phyloP scores from a whole-genome alignment of 2,329 filamentous ascomycete genomes.

The Cercospora zeae-maydis region DNA sequence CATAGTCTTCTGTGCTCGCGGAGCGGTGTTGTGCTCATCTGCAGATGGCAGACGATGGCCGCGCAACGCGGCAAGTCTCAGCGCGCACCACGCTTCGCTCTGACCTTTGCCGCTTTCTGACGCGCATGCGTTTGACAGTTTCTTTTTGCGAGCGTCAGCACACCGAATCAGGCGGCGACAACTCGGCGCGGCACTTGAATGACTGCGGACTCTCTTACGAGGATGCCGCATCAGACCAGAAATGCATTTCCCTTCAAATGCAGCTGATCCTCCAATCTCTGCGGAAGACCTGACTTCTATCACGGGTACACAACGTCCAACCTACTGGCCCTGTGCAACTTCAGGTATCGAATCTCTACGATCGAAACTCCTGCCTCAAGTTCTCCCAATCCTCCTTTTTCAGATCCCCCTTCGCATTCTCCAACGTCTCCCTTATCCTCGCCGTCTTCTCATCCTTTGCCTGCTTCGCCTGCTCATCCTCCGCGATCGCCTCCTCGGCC shows the following conservation, averaged over 20 bases:
- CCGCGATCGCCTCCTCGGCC: conserved; percentile 14
- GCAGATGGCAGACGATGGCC: not conserved
- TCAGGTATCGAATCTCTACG: not conserved
- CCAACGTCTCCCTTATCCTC: not conserved
- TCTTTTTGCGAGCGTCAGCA: not conserved
- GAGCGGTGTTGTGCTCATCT: not conserved
- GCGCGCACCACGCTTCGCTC: not conserved
- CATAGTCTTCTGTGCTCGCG: not conserved
- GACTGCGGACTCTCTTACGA: not conserved
- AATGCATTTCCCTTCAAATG: not conserved
- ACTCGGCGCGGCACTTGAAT: not conserved
- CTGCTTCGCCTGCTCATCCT: conserved; percentile 2
- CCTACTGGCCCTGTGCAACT: not conserved
- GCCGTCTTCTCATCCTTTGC: not conserved
- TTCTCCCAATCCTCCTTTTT: not conserved
- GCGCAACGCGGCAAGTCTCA: not conserved
- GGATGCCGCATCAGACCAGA: not conserved
- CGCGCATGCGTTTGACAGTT: not conserved
- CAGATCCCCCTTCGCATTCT: not conserved
- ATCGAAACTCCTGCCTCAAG: not conserved
- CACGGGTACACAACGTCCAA: not conserved
- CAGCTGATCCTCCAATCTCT: not conserved
- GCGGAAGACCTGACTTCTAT: not conserved
- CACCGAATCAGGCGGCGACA: not conserved
- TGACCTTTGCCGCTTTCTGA: not conserved